Percentiles rank a stretch among this genome's conserved stretches.
phyloP scores from a whole-genome alignment of 208 protist genomes.

The Porcisia deanei region DNA sequence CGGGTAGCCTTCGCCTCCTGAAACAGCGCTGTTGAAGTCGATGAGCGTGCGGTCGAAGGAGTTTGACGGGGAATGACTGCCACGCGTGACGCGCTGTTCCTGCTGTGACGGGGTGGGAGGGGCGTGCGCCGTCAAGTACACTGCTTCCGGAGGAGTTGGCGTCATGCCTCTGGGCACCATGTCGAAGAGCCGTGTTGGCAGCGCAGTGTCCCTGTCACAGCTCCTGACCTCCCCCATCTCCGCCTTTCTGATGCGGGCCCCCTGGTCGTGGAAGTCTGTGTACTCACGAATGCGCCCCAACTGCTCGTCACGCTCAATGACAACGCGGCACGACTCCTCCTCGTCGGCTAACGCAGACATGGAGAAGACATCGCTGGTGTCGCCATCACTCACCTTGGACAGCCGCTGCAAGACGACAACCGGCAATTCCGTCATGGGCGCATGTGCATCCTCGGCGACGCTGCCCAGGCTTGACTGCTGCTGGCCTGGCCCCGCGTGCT shows the following conservation, averaged over 20 bases:
- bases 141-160: neutral
- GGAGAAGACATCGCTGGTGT: neutral
- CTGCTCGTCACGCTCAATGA: slow-evolving; percentile 29
- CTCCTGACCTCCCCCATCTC: neutral
- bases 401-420: neutral
- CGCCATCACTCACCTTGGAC: neutral
- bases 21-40: neutral
- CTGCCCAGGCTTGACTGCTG: neutral
- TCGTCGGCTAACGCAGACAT: slow-evolving; percentile 23
- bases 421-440: neutral
- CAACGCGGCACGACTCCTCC: slow-evolving; percentile 31
- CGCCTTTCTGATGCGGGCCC: slow-evolving; percentile 1
- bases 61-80: neutral
- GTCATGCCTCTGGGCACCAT: neutral
- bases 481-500: neutral
- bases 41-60: neutral
- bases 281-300: slow-evolving; percentile 23
- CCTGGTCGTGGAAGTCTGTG: slow-evolving; percentile 27
- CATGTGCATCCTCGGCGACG: neutral
- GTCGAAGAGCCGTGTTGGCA: neutral
- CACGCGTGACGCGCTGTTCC: neutral
- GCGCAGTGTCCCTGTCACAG: neutral
- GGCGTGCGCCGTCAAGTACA: neutral
- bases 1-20: neutral
- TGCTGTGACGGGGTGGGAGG: slow-evolving; percentile 1